Conservation (phyloP, 495 filamentous ascomycete genomes). For the Aspergillus ostianus region DNA sequence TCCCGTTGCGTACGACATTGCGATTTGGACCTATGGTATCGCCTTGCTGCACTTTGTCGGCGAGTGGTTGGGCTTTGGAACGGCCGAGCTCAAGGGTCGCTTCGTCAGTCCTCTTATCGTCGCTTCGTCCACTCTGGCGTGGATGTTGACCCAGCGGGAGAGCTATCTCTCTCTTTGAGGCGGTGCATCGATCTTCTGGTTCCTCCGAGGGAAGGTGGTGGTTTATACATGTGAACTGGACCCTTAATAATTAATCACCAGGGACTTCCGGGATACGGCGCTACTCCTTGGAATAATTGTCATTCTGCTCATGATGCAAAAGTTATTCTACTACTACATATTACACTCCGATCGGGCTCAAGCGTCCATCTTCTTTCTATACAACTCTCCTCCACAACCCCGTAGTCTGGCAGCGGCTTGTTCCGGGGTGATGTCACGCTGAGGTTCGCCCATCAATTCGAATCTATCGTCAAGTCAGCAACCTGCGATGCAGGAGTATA, state of each 20-base stretch:
- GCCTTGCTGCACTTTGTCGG: conserved; percentile 77
- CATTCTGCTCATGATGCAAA: conserved; percentile 3
- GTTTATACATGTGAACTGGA: neutral
- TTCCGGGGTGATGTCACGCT: conserved; percentile 96
- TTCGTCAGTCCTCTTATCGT: conserved; percentile 72
- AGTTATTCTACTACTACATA: neutral
- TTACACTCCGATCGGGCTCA: conserved; percentile 3
- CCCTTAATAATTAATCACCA: neutral
- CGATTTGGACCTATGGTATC: conserved; percentile 74
- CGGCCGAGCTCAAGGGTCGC: conserved; percentile 63
- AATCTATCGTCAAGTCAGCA: conserved; percentile 49
- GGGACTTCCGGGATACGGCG: neutral
- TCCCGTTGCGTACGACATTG: conserved; percentile 70
- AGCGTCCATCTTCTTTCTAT: conserved; percentile 63
- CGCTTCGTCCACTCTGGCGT: conserved; percentile 63
- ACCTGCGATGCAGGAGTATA: neutral
- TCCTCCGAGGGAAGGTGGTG: conserved; percentile 3
- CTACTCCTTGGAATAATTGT: neutral
- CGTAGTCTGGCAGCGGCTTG: conserved; percentile 82
- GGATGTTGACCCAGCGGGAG: conserved; percentile 73
- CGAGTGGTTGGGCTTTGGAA: conserved; percentile 77
- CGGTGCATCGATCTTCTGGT: conserved; percentile 27
- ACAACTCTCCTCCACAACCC: conserved; percentile 74
- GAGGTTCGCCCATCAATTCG: conserved; percentile 94
- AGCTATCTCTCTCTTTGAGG: conserved; percentile 30